These are phyloP conservation scores for Penicillium verrucosum DNA, from an alignment of 2,329 filamentous ascomycete species.

Conservation along the genomic window DNA sequence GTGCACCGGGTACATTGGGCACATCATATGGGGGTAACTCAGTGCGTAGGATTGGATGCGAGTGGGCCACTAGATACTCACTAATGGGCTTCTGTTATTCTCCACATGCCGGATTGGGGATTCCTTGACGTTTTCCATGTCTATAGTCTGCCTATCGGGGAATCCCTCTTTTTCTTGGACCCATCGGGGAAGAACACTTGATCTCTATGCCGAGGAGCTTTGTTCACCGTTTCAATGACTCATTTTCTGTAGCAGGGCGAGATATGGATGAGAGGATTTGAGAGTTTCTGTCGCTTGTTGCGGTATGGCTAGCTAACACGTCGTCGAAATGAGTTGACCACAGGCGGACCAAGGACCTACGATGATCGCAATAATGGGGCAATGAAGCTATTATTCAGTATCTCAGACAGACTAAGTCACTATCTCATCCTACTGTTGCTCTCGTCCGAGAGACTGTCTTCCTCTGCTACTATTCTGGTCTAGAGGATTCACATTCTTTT, in stretches of 20 bases:
- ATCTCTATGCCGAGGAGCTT: background rate
- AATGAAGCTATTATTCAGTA: background rate
- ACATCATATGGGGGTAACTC: background rate
- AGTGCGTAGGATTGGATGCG: slow-evolving; percentile 1
- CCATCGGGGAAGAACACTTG: background rate
- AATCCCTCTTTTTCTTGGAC: background rate
- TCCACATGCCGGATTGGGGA: slow-evolving; percentile 2
- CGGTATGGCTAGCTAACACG: background rate
- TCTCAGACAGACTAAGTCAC: background rate
- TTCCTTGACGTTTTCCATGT: background rate
- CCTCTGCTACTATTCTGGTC: background rate
- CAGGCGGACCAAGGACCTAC: background rate
- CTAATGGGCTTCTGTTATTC: background rate
- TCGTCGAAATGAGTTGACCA: background rate
- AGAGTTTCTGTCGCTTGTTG: slow-evolving; percentile 2
- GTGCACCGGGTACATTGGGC: slow-evolving; percentile 8
- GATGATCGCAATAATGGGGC: background rate
- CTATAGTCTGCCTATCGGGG: background rate
- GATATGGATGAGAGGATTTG: background rate
- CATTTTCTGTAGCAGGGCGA: background rate
- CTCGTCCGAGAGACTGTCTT: background rate
- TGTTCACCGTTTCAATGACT: slow-evolving; percentile 7
- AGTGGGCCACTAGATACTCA: background rate
- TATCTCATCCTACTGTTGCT: background rate
- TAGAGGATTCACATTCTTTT: background rate